Evolutionary conservation across 2,329 filamentous ascomycete species (phyloP), one percentile per base, ranked within the genome.

Genomic region (Rugonectria rugulosa): DNA sequence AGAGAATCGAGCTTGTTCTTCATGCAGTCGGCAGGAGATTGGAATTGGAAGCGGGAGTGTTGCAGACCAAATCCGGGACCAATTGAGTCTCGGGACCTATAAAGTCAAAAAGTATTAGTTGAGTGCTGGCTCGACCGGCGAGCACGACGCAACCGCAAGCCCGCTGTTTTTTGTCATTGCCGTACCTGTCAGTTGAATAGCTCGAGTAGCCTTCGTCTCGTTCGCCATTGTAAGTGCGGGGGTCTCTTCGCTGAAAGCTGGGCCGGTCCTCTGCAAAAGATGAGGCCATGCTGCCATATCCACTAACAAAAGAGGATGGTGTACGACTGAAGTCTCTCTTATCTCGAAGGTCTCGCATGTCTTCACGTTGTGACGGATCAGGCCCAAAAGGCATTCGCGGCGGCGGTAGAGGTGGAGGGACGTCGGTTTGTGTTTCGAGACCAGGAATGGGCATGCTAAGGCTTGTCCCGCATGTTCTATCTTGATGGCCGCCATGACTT

Each of bases 1-100:
- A n/a, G n/a, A n/a, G 78, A 75, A 53, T 84, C 77, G n/a, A 86
- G 73, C 70, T 82, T 86, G 68, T 81, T 82, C 56, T 84, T 79
- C 66, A 85, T 77, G 46, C 72, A 76, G 55, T 75, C 73, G 62
- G 77, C 75, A 46, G 75, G 73, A 4, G 77, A 75, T 42, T 74
- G 73, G 59, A 82, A 80, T 53, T 80, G 75, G 53, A 77, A 82
- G 32, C 75, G 78, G 61, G 75, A 79, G 62, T 83, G 81, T 57
- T 78, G 77, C 50, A 80, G 73, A 51, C 81, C 80, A 44, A 83
- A 80, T n/a, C 74, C 72, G 29, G 75, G 56, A 15, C 52, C 59
- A 15, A 73, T 56, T 5, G 78, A 77, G 45, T 79, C 76, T 61
- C 77, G 75, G 15, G 78, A 78, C 45, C 79, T 70, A 49, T 57